phyloP scores from a whole-genome alignment of 257 asterid genomes.

The Scutellaria minor region DNA sequence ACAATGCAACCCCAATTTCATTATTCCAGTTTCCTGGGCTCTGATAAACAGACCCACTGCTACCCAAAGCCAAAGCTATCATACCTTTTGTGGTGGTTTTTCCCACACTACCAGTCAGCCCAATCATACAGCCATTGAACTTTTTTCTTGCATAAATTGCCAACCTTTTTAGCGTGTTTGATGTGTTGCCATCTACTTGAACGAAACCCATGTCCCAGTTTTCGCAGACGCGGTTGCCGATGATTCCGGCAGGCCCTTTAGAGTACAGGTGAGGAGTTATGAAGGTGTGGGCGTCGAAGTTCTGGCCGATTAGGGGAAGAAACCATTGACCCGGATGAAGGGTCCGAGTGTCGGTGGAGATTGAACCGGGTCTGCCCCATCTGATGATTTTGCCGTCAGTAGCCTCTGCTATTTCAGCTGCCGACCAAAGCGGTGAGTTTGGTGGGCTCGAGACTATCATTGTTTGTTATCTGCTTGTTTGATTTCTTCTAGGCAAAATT shows the following conservation, averaged over 20 bases:
- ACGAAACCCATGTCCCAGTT: slow-evolving; percentile 41
- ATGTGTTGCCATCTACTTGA: slow-evolving; percentile 27
- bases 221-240: slow-evolving; percentile 32
- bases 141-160: slow-evolving; percentile 34
- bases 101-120: slow-evolving; percentile 48
- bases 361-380: slow-evolving; percentile 41
- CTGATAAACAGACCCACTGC: slow-evolving; percentile 31
- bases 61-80: slow-evolving; percentile 37
- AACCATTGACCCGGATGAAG: slow-evolving; percentile 47
- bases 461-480: no score
- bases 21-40: slow-evolving; percentile 46
- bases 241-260: slow-evolving; percentile 30
- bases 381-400: slow-evolving; percentile 33
- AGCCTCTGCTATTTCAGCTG: slow-evolving; percentile 37
- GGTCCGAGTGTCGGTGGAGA: slow-evolving; percentile 47
- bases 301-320: slow-evolving; percentile 41
- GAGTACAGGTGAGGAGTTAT: slow-evolving; percentile 35
- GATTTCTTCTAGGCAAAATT: no score
- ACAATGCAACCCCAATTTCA: slow-evolving; percentile 41
- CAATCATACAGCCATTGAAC: slow-evolving; percentile 40
- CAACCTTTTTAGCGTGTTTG: slow-evolving; percentile 24
- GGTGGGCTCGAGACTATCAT: slow-evolving; percentile 19
- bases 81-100: slow-evolving; percentile 43
- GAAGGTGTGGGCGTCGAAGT: slow-evolving; percentile 43
- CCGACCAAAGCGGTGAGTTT: slow-evolving; percentile 34